phyloP scores from a whole-genome alignment of 108 stramenopile species.

The Cafeteria roenbergensis region DNA sequence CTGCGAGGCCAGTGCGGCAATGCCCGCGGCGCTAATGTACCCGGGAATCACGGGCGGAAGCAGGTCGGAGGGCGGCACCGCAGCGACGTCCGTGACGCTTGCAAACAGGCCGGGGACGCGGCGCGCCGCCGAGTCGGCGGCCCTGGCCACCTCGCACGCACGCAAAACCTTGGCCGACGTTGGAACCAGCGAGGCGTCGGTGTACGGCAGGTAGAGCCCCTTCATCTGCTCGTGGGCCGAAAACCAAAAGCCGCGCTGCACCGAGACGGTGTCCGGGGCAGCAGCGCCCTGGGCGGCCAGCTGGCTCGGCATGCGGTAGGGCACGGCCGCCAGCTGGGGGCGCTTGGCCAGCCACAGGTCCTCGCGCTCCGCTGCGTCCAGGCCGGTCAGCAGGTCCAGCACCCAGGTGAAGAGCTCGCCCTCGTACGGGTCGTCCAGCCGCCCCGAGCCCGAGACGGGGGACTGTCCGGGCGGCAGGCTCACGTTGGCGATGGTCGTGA shows the following conservation, averaged over 20 bases:
- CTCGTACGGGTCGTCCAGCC: not conserved
- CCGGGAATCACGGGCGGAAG: not conserved
- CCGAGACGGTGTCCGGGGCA: not conserved
- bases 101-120: not conserved
- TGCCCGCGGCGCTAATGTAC: slow-evolving; percentile 1
- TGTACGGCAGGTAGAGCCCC: slow-evolving; percentile 1
- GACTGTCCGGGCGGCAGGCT: too few relatives aligned
- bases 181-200: too few relatives aligned
- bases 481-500: too few relatives aligned
- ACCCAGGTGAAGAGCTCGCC: not conserved
- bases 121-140: not conserved
- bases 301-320: not conserved
- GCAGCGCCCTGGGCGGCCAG: not conserved
- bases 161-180: too few relatives aligned
- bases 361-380: not conserved
- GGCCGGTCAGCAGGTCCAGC: not conserved
- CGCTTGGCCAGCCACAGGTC: not conserved
- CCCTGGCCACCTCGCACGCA: not conserved
- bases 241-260: slow-evolving; percentile 9
- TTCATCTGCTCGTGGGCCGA: slow-evolving; percentile 15
- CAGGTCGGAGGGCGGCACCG: too few relatives aligned
- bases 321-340: not conserved
- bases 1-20: slow-evolving; percentile 2
- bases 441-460: not conserved
- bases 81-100: not conserved